Percentiles rank a stretch among this genome's conserved stretches.
Evolutionary conservation across 2,329 filamentous ascomycete genomes (phyloP).

Genomic region (Coniochaeta hoffmannii): DNA sequence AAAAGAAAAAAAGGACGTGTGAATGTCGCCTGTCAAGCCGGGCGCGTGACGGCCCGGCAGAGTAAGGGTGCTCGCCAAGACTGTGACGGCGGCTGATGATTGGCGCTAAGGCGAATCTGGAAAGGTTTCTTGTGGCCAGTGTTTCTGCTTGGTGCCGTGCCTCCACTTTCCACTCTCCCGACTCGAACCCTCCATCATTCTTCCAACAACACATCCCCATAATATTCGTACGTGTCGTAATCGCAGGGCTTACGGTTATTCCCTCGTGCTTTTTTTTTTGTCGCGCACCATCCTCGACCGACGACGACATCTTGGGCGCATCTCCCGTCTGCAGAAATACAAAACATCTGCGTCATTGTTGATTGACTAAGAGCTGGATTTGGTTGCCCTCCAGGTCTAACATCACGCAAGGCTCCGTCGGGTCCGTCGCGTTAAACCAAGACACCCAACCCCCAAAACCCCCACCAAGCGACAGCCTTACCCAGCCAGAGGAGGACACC

Average conservation of each 20-base stretch:
- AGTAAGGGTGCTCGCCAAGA: background rate
- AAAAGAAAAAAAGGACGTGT: no score
- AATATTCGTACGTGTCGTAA: background rate
- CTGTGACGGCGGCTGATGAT: background rate
- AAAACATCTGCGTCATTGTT: background rate
- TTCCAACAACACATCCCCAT: background rate
- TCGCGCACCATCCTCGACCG: background rate
- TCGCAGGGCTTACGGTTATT: background rate
- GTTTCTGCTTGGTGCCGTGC: background rate
- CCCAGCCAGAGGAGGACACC: conserved; percentile 12
- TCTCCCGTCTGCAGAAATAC: background rate
- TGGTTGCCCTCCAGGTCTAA: conserved; percentile 4
- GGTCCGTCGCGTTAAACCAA: no score
- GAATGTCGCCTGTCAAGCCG: background rate
- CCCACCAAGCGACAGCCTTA: background rate
- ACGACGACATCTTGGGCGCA: background rate
- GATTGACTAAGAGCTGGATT: background rate
- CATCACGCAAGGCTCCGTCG: conserved; percentile 5
- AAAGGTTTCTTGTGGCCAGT: background rate
- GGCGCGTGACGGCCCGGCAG: background rate
- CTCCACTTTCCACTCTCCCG: background rate
- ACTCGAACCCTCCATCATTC: conserved; percentile 1
- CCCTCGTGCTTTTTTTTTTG: background rate
- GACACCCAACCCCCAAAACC: background rate
- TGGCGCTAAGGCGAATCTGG: background rate